phyloP scores from a whole-genome alignment of 768 basidiomycete genomes.

The Pleurotus ostreatus region DNA sequence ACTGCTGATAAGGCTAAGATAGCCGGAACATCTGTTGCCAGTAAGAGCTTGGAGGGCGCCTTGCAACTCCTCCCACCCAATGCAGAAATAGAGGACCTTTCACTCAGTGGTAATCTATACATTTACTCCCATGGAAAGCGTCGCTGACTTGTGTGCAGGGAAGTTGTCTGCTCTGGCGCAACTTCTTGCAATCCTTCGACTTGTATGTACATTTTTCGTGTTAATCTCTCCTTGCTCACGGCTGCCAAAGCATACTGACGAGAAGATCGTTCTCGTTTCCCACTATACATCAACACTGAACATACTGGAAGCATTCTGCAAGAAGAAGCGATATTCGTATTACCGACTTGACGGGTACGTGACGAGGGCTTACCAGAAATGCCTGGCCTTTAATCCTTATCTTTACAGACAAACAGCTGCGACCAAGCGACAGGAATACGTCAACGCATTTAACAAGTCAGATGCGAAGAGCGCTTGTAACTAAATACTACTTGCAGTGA shows the following conservation, averaged over 20 bases:
- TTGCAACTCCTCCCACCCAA: conserved; percentile 55
- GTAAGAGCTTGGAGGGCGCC: conserved; percentile 54
- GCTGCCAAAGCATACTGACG: conserved; percentile 60
- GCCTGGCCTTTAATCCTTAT: neutral
- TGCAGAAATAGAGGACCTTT: conserved; percentile 64
- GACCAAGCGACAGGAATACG: conserved; percentile 78
- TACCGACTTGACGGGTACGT: conserved; percentile 84
- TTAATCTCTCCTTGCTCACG: neutral
- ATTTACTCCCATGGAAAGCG: neutral
- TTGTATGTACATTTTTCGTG: conserved; percentile 32
- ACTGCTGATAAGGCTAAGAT: conserved; percentile 59
- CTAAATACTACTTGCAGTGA: conserved; percentile 17
- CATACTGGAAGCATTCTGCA: conserved; percentile 84
- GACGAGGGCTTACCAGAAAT: neutral
- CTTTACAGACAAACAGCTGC: conserved; percentile 63
- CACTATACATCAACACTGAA: conserved; percentile 95
- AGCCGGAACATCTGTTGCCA: conserved; percentile 30
- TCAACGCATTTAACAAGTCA: conserved; percentile 84
- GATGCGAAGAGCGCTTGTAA: conserved; percentile 68
- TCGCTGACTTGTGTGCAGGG: conserved; percentile 38
- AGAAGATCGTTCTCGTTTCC: conserved; percentile 96
- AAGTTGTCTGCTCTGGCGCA: conserved; percentile 68
- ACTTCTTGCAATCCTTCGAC: conserved; percentile 56
- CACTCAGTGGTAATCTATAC: conserved; percentile 65
- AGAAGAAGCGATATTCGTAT: conserved; percentile 69